phyloP scores from a whole-genome alignment of 2,329 filamentous ascomycete species.

The Monosporascus sp. region DNA sequence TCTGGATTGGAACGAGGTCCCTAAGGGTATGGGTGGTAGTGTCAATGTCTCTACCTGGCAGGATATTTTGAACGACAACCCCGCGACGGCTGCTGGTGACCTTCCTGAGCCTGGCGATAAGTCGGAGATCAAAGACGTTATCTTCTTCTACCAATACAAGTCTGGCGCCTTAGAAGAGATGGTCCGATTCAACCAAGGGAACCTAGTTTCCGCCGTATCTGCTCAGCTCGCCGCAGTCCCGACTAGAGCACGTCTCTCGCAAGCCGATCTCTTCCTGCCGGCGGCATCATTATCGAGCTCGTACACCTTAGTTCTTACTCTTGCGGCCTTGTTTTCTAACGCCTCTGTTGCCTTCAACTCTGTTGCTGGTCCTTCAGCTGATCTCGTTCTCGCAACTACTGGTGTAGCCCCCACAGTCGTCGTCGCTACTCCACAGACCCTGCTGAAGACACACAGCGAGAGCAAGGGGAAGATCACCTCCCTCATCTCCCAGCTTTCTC shows the following conservation, averaged over 20 bases:
- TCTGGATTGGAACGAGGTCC: conserved; percentile 91
- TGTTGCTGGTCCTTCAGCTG: conserved; percentile 67
- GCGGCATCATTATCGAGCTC: conserved; percentile 75
- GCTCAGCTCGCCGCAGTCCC: conserved; percentile 74
- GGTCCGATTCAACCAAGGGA: conserved; percentile 74
- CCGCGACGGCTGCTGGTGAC: conserved; percentile 50
- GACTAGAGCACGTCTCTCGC: conserved; percentile 63
- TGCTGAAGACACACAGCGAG: conserved; percentile 61
- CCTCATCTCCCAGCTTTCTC: conserved; percentile 60
- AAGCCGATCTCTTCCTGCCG: conserved; percentile 77
- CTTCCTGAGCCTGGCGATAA: conserved; percentile 59
- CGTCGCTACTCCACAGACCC: conserved; percentile 68
- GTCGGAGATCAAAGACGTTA: conserved; percentile 46
- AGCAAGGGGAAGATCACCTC: conserved; percentile 55
- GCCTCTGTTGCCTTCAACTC: conserved; percentile 84
- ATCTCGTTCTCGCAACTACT: conserved; percentile 67
- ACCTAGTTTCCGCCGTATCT: conserved; percentile 81
- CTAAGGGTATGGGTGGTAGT: conserved; percentile 66
- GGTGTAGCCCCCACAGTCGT: conserved; percentile 77
- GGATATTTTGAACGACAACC: conserved; percentile 71
- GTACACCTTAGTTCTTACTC: conserved; percentile 72
- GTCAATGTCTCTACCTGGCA: conserved; percentile 90
- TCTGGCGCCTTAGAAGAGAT: conserved; percentile 56
- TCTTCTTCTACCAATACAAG: conserved; percentile 62
- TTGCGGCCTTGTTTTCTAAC: conserved; percentile 80